Evolutionary conservation across 352 stramenopile genomes (phyloP).

Genomic region (Pythium monospermum): DNA sequence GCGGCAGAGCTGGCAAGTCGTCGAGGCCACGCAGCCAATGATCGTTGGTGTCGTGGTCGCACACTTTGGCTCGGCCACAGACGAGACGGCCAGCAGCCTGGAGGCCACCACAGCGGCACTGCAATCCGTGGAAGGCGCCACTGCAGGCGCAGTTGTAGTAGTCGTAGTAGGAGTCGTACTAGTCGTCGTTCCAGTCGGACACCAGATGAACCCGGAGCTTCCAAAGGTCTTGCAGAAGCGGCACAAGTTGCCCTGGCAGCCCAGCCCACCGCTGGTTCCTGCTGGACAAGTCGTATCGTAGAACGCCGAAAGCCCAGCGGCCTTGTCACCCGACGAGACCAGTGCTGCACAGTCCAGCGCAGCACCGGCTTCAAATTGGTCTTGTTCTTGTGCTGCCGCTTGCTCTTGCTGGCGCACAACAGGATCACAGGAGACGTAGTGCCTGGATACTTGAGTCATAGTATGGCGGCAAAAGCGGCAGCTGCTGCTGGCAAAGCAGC

Average conservation of each 20-base stretch:
- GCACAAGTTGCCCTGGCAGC: slow-evolving; percentile 23
- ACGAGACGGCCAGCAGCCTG: slow-evolving; percentile 37
- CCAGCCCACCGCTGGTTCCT: slow-evolving; percentile 25
- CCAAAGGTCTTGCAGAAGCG: slow-evolving; percentile 36
- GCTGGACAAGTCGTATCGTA: slow-evolving; percentile 28
- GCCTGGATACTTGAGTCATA: slow-evolving; percentile 11
- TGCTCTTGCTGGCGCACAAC: not conserved
- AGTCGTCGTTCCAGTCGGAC: slow-evolving; percentile 8
- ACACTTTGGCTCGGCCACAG: slow-evolving; percentile 36
- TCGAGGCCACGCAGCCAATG: slow-evolving; percentile 36
- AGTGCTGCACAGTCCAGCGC: slow-evolving; percentile 13
- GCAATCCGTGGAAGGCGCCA: slow-evolving; percentile 20
- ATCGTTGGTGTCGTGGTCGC: slow-evolving; percentile 23
- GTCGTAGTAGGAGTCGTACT: slow-evolving; percentile 12
- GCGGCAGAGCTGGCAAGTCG: slow-evolving; percentile 49
- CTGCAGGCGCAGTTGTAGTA: slow-evolving; percentile 16
- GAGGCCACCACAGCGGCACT: slow-evolving; percentile 22
- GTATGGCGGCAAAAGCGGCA: slow-evolving; percentile 20
- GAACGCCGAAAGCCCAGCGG: slow-evolving; percentile 29
- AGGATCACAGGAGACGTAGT: slow-evolving; percentile 13
- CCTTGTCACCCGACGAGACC: slow-evolving; percentile 23
- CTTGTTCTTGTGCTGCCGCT: not conserved
- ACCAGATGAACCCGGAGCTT: slow-evolving; percentile 25
- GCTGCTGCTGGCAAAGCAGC: slow-evolving; percentile 20
- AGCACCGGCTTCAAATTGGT: not conserved